Conservation (phyloP, 805 yeast species). For the Pichia phayaonensis region DNA sequence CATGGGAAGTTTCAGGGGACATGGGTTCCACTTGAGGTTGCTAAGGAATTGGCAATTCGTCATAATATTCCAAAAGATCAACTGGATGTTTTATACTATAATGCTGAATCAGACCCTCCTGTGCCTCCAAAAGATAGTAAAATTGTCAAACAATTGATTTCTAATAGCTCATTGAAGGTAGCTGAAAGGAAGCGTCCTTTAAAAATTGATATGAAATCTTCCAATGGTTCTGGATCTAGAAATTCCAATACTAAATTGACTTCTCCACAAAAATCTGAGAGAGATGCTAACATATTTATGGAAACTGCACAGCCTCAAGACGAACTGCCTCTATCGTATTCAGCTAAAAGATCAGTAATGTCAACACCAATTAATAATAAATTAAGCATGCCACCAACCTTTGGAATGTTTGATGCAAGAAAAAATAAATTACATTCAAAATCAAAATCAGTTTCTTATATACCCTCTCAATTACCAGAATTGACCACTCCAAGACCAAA, state of each 20-base stretch:
- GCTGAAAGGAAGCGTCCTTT: not conserved
- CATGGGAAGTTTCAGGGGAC: constrained; percentile 83
- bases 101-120: constrained; percentile 39
- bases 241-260: not conserved
- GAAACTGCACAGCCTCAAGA: too few species aligned
- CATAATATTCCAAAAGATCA: constrained; percentile 45
- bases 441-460: constrained; percentile 1
- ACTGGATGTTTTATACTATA: constrained; percentile 48
- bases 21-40: constrained; percentile 70
- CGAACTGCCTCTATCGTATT: not conserved
- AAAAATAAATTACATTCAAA: not conserved
- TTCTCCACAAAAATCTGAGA: constrained; percentile 1
- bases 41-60: constrained; percentile 46
- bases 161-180: not conserved
- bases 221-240: not conserved
- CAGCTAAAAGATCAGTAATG: not conserved
- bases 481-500: not conserved
- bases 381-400: constrained; percentile 12
- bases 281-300: not conserved
- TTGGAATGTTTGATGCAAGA: constrained; percentile 8
- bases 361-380: not conserved
- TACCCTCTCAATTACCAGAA: not conserved
- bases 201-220: not conserved
- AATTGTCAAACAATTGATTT: constrained; percentile 12
- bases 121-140: constrained; percentile 18